Evolutionary conservation across 2,329 filamentous ascomycete species (phyloP), one percentile per base, ranked within the genome.

Genomic region (Capronia epimyces): DNA sequence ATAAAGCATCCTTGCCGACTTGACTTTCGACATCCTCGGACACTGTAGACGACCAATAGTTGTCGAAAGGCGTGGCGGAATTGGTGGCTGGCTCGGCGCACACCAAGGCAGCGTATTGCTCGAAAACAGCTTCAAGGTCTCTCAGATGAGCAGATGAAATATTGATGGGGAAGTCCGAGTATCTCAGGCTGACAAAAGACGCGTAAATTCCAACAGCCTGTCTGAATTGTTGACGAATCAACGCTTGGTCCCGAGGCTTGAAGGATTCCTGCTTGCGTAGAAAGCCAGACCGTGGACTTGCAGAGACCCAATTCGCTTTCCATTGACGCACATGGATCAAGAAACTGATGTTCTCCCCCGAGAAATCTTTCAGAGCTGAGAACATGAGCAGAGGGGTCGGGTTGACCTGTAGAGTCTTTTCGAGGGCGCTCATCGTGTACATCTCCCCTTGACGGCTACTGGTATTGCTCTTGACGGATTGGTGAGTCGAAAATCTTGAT

Each of bases 341-440:
- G 64, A 86, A 86, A 41, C 82, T 77, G 57, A 86, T 82, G 62
- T 87, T 87, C 64, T 87, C 83, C 12, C 82, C 83, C 0, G 82
- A 85, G 62, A 86, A 86, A 59, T 86, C 83, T 29, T 77, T 74
- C 1, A 79, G 71, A 0, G 82, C 82, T 0, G 83, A 82, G 63
- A 84, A 87, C 46, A 80, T 67, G 49, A 83, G 79, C 0, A 87
- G 72, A 0, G 79, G 78, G 3, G 74, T 70, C 0, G 80, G 78
- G 62, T 84, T 82, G 43, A 65, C 61, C 24, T 75, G 69, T 0
- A 87, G 70, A 3, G 81, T 78, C 52, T 79, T 72, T 56, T 86
- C 82, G 1, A 86, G 73, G 0, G 81, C 79, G 36, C 73, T 71
- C 76, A 84, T 82, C 39, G 78, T 80, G 42, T 78, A 70, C 59